Percentiles rank a stretch among this genome's conserved stretches.
Evolutionary conservation across 2,329 filamentous ascomycete genomes (phyloP).

Genomic region (Lojkania enalia): DNA sequence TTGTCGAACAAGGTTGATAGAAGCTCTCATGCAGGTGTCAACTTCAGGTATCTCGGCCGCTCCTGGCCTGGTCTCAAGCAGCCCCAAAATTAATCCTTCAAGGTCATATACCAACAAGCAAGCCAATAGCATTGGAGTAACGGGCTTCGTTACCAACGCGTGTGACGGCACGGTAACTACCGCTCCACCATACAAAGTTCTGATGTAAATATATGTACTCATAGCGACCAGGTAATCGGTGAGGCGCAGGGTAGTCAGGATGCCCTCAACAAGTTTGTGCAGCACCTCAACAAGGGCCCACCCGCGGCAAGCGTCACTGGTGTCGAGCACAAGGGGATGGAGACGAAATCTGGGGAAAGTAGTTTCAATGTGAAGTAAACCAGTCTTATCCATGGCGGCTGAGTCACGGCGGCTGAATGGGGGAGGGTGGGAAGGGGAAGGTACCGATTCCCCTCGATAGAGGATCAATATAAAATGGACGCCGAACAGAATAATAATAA

Average conservation of each 20-base stretch:
- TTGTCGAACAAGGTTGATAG: background rate
- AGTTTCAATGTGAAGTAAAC: conserved; percentile 57
- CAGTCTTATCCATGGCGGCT: no score
- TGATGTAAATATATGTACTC: no score
- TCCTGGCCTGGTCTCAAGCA: background rate
- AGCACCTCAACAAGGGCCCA: conserved; percentile 76
- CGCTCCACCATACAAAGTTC: background rate
- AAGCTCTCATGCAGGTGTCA: conserved; percentile 51
- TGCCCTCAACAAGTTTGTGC: conserved; percentile 69
- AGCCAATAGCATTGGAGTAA: conserved; percentile 49
- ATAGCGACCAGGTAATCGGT: conserved; percentile 70
- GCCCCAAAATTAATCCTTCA: background rate
- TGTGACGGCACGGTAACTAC: conserved; percentile 49
- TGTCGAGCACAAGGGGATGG: conserved; percentile 70
- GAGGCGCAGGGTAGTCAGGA: conserved; percentile 79
- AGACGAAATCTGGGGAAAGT: conserved; percentile 67
- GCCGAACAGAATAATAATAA: no score
- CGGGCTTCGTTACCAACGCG: conserved; percentile 52
- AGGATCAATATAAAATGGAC: no score
- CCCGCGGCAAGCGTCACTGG: conserved; percentile 71
- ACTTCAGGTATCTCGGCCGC: conserved; percentile 48
- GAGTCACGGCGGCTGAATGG: no score
- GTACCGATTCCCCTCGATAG: no score
- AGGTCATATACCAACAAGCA: conserved; percentile 50
- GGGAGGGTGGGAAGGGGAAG: no score